Base-by-base conservation (phyloP, 2,329 filamentous ascomycete species). In the Magnaporthiopsis poae region DNA sequence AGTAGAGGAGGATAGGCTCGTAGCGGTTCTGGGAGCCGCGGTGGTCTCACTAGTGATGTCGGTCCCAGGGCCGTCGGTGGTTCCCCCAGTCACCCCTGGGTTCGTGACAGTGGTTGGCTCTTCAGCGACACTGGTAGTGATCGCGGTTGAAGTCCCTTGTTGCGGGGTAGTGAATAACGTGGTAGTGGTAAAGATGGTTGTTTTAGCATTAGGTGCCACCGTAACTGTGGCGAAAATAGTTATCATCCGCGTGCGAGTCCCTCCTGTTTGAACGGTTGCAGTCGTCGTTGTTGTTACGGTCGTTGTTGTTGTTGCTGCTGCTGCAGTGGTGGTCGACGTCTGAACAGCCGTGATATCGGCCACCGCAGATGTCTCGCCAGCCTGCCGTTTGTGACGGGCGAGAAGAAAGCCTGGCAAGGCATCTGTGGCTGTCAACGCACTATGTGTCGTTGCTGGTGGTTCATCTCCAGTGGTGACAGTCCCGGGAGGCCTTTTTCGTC, bases 151-250 rank as follows among this genome's bases (percentile, higher is more conserved):
- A 33, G 13, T 33, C 61, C 67, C 36, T 36, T 67, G 56, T 11
- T 61, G 66, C 27, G 56, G 69, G 25, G 69, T 68, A 13, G 66
- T 25, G 11, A 69, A 69, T 1, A 71, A 62, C 1, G 69, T 71
- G 12, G 69, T 70, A 3, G 69, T 72, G 2, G 70, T 66, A 29
- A 71, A 71, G 7, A 72, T 69, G 0, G 72, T 74, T 0, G 70
- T 70, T 5, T 68, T 69, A 31, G 68, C 69, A 61, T 69, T 70
- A 9, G 69, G 69, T 3, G 70, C 71, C 18, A 70, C 64, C 13
- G 67, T 66, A 1, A 68, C 67, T 0, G 72, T 72, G 8, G 69
- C 63, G 66, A 70, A 71, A 21, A 71, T 67, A 5, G 70, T 71
- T 25, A 70, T 68, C 13, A 71, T 69, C 15, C 69, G 46, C 11